A percentile compares a stretch with the other conserved stretches of the same genome.
phyloP scores from a whole-genome alignment of 495 filamentous ascomycete genomes.

The Barbatosphaeria neglecta region DNA sequence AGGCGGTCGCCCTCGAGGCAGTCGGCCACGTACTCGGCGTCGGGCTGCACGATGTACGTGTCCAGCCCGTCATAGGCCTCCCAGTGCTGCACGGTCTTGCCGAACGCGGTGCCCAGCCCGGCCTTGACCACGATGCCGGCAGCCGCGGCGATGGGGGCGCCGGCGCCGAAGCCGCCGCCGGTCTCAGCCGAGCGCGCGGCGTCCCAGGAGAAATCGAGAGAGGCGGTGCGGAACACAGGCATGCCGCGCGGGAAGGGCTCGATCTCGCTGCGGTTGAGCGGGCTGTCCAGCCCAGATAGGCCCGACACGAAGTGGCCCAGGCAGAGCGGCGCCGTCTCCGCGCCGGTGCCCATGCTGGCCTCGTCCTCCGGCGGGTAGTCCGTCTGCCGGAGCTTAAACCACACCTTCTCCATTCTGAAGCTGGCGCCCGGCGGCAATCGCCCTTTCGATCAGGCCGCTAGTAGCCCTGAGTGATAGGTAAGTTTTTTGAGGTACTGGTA shows the following conservation, averaged over 20 bases:
- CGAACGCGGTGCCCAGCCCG: not conserved
- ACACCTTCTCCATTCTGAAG: not conserved
- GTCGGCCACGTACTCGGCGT: not conserved
- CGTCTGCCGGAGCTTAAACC: slow-evolving; percentile 3
- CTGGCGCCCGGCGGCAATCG: not conserved
- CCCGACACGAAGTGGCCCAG: slow-evolving; percentile 1
- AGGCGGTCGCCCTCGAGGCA: not conserved
- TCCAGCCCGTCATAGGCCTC: slow-evolving; percentile 1
- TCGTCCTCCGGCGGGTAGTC: not conserved
- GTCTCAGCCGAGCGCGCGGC: not conserved
- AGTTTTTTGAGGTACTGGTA: too few species aligned
- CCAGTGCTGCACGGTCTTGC: not conserved
- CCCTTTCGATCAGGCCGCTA: too few species aligned
- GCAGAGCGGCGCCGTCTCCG: not conserved
- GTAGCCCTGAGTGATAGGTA: too few species aligned
- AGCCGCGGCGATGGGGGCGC: not conserved
- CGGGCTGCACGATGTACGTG: slow-evolving; percentile 1
- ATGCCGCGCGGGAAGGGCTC: not conserved
- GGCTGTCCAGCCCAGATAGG: not conserved
- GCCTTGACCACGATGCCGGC: not conserved
- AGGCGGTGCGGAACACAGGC: not conserved
- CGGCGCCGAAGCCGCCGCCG: not conserved
- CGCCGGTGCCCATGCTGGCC: not conserved
- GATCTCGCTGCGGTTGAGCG: slow-evolving; percentile 1
- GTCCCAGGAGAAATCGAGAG: not conserved